Percentiles rank a stretch among this genome's conserved stretches.
Conservation (phyloP, 2,329 filamentous ascomycete species). For the Madurella mycetomatis region DNA sequence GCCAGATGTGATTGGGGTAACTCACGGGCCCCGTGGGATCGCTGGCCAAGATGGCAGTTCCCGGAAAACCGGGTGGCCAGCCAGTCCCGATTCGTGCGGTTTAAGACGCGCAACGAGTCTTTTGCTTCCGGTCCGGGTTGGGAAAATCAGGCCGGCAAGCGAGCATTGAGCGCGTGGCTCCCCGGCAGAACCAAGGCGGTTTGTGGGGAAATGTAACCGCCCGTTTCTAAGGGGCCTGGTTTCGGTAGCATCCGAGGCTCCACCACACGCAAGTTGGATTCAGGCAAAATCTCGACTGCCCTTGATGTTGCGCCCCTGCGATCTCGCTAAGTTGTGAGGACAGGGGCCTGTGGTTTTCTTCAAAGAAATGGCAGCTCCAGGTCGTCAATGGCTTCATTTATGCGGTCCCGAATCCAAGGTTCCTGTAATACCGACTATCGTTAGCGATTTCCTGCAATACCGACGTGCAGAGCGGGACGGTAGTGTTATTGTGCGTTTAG, state of each 20-base stretch:
- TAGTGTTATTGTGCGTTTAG: background rate
- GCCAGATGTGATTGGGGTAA: slow-evolving; percentile 7
- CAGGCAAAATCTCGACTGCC: slow-evolving; percentile 12
- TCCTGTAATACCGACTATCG: slow-evolving; percentile 17
- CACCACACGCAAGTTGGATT: background rate
- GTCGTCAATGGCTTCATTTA: background rate
- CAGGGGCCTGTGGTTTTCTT: no score
- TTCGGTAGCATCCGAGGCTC: background rate
- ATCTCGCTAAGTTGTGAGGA: background rate
- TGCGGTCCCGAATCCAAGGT: slow-evolving; percentile 17
- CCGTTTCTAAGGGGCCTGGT: slow-evolving; percentile 8
- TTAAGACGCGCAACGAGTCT: slow-evolving; percentile 11
- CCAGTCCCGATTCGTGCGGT: slow-evolving; percentile 8
- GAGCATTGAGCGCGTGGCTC: background rate
- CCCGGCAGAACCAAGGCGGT: background rate
- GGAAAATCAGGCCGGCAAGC: slow-evolving; percentile 3
- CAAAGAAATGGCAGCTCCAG: no score
- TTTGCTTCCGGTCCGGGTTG: slow-evolving; percentile 17
- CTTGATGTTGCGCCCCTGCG: background rate
- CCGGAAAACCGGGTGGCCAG: slow-evolving; percentile 6
- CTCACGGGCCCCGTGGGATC: background rate
- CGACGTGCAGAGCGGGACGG: slow-evolving; percentile 14
- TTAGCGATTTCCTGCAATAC: slow-evolving; percentile 15
- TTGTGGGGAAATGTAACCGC: slow-evolving; percentile 22
- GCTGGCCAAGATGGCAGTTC: background rate